phyloP scores from a whole-genome alignment of 31 red algal genomes.

The Porphyra umbilicalis region DNA sequence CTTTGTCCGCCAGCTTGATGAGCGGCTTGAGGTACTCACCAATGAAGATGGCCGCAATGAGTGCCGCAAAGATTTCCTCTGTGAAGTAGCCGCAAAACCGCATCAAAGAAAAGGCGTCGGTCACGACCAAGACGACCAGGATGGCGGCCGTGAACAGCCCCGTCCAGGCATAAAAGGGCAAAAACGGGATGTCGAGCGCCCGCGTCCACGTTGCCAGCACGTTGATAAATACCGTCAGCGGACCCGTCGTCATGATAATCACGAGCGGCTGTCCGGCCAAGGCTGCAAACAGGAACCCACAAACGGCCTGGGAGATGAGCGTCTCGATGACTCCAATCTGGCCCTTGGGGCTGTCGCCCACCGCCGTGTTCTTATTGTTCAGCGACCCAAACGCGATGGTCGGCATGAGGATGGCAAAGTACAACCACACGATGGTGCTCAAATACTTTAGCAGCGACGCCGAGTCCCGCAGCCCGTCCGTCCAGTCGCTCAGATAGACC shows the following conservation, averaged over 20 bases:
- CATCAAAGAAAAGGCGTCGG: conserved; percentile 61
- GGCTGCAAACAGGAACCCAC: conserved; percentile 54
- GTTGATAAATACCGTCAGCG: conserved; percentile 73
- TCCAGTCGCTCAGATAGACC: conserved; percentile 68
- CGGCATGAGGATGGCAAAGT: conserved; percentile 84
- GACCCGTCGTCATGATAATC: conserved; percentile 86
- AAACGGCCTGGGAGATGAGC: conserved; percentile 71
- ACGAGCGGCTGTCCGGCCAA: conserved; percentile 92
- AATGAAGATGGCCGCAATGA: conserved; percentile 81
- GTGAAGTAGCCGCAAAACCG: conserved; percentile 85
- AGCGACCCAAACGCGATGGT: conserved; percentile 91
- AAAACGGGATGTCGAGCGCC: conserved; percentile 63
- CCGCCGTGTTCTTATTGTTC: conserved; percentile 58
- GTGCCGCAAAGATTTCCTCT: conserved; percentile 90
- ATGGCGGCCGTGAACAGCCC: conserved; percentile 94
- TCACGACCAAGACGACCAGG: conserved; percentile 54
- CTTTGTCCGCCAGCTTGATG: conserved; percentile 42
- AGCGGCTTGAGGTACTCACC: conserved; percentile 71
- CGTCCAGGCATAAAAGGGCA: conserved; percentile 97
- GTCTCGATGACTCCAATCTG: conserved; percentile 87
- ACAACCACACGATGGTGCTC: conserved; percentile 72
- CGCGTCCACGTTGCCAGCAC: conserved; percentile 66
- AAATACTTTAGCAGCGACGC: conserved; percentile 77
- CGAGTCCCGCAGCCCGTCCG: conserved; percentile 51
- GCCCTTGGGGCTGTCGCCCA: conserved; percentile 3